Base-by-base conservation (phyloP, 768 basidiomycete species). In the Termitomyces sp. region DNA sequence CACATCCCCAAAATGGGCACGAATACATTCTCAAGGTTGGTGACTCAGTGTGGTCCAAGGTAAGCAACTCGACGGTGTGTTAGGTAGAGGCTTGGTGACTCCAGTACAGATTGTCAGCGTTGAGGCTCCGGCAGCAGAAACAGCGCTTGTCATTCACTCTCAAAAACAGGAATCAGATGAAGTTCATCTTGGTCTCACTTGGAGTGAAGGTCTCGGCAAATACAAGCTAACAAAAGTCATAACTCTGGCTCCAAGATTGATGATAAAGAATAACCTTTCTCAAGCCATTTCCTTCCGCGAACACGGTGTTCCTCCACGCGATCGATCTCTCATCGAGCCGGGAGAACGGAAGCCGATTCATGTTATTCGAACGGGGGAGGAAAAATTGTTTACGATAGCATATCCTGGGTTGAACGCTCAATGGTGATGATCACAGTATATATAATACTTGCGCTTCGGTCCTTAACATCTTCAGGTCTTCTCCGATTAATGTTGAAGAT, bases 171-270 rank as follows among this genome's bases (percentile, higher is more conserved):
- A 76, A 58, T 72, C 78, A 2, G 84, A 89, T 44, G 84, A 87
- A 65, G 78, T 86, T 50, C 90, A 94, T 66, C 70, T 91, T 43
- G 97, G 96, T 2, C 63, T 99, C 36, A 95, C 94, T 5, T 98
- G 95, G 84, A 79, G 82, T 16, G 94, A 96, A 69, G 97, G 95
- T 1, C 74, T 87, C n/a, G 97, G 97, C 33, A 98, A 97, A 76
- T 98, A 98, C 70, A 98, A 98, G 66, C 74, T 98, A 32, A 89
- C 88, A 25, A 98, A 98, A 73, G 88, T 98, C 60, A 86, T 99
- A 60, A 95, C 91, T 0, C 73, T 98, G 35, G 78, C 90, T 7
- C 97, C 97, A 25, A 84, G 97, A 43, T 98, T 94, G 75, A 73
- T 98, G 58, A 70, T 98, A 61, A 90, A 86, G 70, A 99, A 98